Base-by-base conservation (phyloP, 805 yeast species). In the Candida insectorum region DNA sequence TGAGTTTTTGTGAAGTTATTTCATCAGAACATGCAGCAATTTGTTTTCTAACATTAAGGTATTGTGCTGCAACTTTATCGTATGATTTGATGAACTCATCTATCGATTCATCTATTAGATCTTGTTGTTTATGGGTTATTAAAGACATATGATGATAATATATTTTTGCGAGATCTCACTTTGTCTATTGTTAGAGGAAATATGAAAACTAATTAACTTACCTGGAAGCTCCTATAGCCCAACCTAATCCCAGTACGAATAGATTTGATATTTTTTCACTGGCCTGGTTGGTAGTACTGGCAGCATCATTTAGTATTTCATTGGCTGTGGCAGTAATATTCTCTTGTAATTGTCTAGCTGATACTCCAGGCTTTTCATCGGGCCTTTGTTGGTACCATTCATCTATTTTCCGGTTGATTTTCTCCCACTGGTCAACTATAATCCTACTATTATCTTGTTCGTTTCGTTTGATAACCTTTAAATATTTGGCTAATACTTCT, bases 391-490 rank as follows among this genome's bases (percentile, higher is more conserved):
- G 36, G 24, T 34, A 29, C 35, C 28, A 33, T 11, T 27, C 29
- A 10, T 33, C 31, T 6, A 39, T 30, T 4, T 29, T 24, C 11
- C 20, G 40, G 39, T 75, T 75, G 10, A 78, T 45, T 17, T 62
- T 53, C 23, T 71, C 72, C 86, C 93, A 84, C 36, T 81, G 85
- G 11, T 73, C 71, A 11, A 81, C 52, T 2, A 85, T 72, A 8
- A 70, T 61, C 20, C 68, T 65, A 34, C 77, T 65, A 42, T 81
- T 78, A 18, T 40, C 45, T 15, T 36, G 27, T 5, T 47, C 43
- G 4, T 44, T 35, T 10, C 56, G 48, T 19, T 30, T 39, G 14
- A 51, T 43, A 22, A 69, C 49, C 26, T 64, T 56, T 37, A 85
- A 51, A 3, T 81, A 62, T 30, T 66, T 59, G 2, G 83, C 63